Evolutionary conservation across 306 rosid genomes (phyloP).

Genomic region (Ormosia semicastrata): DNA sequence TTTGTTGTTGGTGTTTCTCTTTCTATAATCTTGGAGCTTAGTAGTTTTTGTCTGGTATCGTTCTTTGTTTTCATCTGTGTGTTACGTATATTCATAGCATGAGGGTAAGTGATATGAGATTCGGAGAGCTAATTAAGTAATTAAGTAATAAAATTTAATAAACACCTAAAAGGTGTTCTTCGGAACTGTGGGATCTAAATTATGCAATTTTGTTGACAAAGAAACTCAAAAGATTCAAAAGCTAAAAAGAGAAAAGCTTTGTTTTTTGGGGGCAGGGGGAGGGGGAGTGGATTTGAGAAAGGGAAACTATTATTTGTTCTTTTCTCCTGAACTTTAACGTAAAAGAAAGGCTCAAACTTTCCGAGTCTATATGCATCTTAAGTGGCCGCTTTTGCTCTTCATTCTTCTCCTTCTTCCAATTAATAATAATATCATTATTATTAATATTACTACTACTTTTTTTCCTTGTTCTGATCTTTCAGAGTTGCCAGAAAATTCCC

Average conservation of each 20-base stretch:
- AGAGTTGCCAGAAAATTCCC: constrained; percentile 43
- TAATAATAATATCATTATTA: neutral
- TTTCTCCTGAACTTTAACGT: constrained; percentile 37
- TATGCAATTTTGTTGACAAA: constrained; percentile 34
- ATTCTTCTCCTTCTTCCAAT: neutral
- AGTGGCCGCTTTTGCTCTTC: constrained; percentile 21
- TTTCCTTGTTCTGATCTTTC: neutral
- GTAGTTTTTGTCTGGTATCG: constrained; percentile 66
- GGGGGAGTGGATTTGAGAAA: constrained; percentile 41
- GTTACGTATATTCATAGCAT: neutral
- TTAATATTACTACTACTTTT: neutral
- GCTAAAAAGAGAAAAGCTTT: constrained; percentile 39
- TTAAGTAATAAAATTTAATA: neutral
- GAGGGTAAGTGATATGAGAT: constrained; percentile 31
- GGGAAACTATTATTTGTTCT: constrained; percentile 44
- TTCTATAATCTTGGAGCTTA: constrained; percentile 47
- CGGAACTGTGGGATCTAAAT: constrained; percentile 25
- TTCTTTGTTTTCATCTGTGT: constrained; percentile 38
- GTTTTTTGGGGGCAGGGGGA: constrained; percentile 20
- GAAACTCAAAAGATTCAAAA: constrained; percentile 42
- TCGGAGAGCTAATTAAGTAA: constrained; percentile 24
- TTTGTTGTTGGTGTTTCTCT: constrained; percentile 10
- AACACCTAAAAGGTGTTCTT: constrained; percentile 11
- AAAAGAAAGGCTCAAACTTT: constrained; percentile 31
- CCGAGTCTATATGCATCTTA: neutral